Conservation (phyloP, 495 filamentous ascomycete species). For the Neurospora sublineolata region DNA sequence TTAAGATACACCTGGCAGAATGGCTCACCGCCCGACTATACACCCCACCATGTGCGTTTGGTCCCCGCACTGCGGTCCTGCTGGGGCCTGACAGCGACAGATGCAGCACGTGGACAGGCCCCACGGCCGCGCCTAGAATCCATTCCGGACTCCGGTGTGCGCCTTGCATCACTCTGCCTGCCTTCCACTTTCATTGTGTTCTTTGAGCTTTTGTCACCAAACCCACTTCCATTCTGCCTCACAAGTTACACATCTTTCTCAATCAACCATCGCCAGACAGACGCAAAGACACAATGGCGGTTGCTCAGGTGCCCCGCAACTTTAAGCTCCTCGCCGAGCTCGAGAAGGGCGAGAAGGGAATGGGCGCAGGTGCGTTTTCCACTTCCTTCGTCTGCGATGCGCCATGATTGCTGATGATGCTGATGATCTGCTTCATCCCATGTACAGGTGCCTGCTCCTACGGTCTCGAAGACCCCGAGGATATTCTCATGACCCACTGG, state of each 20-base stretch:
- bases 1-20: constrained; percentile 6
- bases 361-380: constrained; percentile 64
- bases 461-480: constrained; percentile 86
- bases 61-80: constrained; percentile 7
- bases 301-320: constrained; percentile 84
- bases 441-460: constrained; percentile 86
- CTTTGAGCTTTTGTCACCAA: neutral
- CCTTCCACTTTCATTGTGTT: neutral
- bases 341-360: constrained; percentile 96
- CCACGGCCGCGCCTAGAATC: neutral
- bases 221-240: neutral
- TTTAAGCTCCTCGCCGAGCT: constrained; percentile 94
- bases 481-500: constrained; percentile 97
- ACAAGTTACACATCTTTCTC: neutral
- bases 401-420: neutral
- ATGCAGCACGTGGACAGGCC: neutral
- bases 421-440: neutral
- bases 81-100: neutral
- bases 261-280: neutral
- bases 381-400: neutral
- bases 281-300: constrained; percentile 27
- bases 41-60: constrained; percentile 7
- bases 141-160: neutral
- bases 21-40: constrained; percentile 7
- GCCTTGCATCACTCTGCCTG: neutral